Base-by-base conservation (phyloP, 139 green algal species). In the Volvox reticuliferus region DNA sequence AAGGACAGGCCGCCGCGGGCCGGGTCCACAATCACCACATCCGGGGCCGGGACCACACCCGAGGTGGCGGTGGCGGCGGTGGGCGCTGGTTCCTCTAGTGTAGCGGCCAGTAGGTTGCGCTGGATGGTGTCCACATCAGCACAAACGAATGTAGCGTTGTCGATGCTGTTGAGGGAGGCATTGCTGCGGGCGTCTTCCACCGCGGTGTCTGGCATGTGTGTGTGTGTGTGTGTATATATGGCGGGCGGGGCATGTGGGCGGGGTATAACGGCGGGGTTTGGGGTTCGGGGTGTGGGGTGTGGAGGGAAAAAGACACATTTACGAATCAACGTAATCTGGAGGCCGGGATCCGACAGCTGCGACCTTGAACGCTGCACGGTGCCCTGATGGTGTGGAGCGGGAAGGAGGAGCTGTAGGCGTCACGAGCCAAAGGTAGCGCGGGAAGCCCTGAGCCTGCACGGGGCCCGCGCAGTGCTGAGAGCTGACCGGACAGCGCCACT, bases 1-100 rank as follows among this genome's bases (percentile, higher is more conserved):
- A 37, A 71, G 6, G 91, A 79, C n/a, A 99, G 93, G 14, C 97
- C 97, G 0, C 94, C 89, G 0, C 97, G 92, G 19, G 97, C 97
- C 22, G 97, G 97, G 90, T 99, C 97, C 80, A 96, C 93, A 0
- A 97, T 79, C 1, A 97, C 92, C 14, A 97, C 93, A 80, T 96
- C 92, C 3, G 94, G 37, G 9, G 3, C 17, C 12, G 65, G 65
- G 21, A 73, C 21, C 65, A 12, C 21, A 73, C 6, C 65, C 65
- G 12, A 55, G 44, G 65, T 28, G 65, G 21, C 65, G 65, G 21
- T 28, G 65, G 21, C 65, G 65, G 21, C 82, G 22, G 80, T 32
- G 65, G 44, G 6, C 6, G 21, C 65, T 12, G 65, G 65, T 2
- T 5, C 6, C 65, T 73, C 65, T 12, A 28, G 65, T 73, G 65